phyloP scores from a whole-genome alignment of 2,329 filamentous ascomycete species.

The Alternaria sp. region DNA sequence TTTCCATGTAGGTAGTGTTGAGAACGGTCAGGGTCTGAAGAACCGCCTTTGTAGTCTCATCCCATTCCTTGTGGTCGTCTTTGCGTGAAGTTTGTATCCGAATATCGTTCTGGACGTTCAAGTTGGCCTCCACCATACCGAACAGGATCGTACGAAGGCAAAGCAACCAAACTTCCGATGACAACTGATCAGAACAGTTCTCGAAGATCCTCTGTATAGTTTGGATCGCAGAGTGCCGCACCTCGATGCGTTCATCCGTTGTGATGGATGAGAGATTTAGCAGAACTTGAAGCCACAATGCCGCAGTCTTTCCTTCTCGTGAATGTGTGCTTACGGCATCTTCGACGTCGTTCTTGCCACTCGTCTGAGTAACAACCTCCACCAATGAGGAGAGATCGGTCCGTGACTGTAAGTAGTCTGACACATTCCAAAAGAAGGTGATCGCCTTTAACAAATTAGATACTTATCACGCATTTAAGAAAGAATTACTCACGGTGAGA shows the following conservation, averaged over 20 bases:
- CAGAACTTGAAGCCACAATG: slow-evolving; percentile 80
- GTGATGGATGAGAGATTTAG: slow-evolving; percentile 74
- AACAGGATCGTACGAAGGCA: slow-evolving; percentile 84
- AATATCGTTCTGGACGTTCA: slow-evolving; percentile 33
- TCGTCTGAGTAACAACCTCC: slow-evolving; percentile 18
- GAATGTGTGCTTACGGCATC: slow-evolving; percentile 66
- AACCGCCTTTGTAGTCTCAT: slow-evolving; percentile 50
- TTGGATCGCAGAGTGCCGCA: slow-evolving; percentile 87
- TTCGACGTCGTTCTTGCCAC: slow-evolving; percentile 60
- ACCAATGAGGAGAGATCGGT: slow-evolving; percentile 50
- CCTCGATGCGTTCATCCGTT: slow-evolving; percentile 73
- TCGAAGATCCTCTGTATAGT: slow-evolving; percentile 91
- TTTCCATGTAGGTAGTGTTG: slow-evolving; percentile 76
- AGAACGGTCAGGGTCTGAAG: slow-evolving; percentile 57
- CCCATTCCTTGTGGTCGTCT: slow-evolving; percentile 42
- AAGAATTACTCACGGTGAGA: slow-evolving; percentile 69
- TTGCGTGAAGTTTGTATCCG: slow-evolving; percentile 16
- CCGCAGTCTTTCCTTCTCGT: slow-evolving; percentile 68
- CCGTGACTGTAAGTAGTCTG: slow-evolving; percentile 75
- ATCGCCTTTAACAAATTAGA: slow-evolving; percentile 66
- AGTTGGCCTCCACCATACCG: slow-evolving; percentile 72
- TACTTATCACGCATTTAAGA: not conserved
- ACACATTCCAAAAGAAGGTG: slow-evolving; percentile 95
- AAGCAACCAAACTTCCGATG: slow-evolving; percentile 79
- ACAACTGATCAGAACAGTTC: slow-evolving; percentile 82